Base-by-base conservation (phyloP, 306 rosid genomes). In the peach (Prunus persica) region DNA sequence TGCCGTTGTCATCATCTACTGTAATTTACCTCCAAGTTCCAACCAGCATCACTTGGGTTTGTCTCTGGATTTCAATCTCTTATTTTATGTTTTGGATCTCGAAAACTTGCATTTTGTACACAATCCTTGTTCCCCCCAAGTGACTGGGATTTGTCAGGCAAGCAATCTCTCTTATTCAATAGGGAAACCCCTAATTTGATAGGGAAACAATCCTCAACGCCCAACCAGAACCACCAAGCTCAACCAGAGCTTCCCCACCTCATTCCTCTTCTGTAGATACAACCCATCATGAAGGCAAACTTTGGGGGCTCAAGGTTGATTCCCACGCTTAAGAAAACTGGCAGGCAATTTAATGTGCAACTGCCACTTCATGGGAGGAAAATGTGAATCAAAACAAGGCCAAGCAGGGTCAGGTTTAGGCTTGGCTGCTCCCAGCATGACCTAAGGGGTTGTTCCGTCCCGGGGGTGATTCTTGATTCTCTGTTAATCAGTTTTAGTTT, bases 401-500 rank as follows among this genome's bases (percentile, higher is more conserved):
- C 81, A 34, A 34, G 76, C 62, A 75, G 52, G 69, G 78, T 74
- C 81, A 74, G 77, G 77, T 75, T 69, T 54, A 70, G 69, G 50
- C 77, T 77, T 69, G 70, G 77, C 68, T 81, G 71, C 45, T 55
- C 67, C 57, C 64, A 25, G 57, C 75, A 47, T 66, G 25, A 57
- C 67, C 81, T 15, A 67, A 74, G 18, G 78, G 41, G 43, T 38
- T 38, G 9, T 60, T 77, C 77, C 88, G 52, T 76, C 51, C 56
- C 34, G 19, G 65, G 16, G 27, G 56, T 72, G 78, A 80, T 81
- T 80, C 82, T 69, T 76, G 86, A 65, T 79, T 79, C 79, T 65
- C 47, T 65, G 70, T 84, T 81, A 78, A 69, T 72, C 82, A 58
- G 70, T 76, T 91, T 89, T 90, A 87, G 82, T 85, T 86, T 76